These are phyloP conservation scores for Podosphaera xanthii DNA, from an alignment of 2,329 filamentous ascomycete genomes.

Conservation along the genomic window DNA sequence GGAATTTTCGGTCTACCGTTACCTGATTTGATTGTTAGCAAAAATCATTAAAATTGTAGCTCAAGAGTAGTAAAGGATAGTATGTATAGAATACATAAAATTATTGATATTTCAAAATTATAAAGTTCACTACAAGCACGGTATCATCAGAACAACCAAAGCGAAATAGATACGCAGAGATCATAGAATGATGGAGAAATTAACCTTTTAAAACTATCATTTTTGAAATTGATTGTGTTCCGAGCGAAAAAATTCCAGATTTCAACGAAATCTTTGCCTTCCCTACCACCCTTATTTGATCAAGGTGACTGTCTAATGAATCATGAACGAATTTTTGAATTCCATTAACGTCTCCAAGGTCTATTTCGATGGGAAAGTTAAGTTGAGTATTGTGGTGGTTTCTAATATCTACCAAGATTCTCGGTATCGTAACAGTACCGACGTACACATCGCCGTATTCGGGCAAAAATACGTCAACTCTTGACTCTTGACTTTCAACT, in stretches of 20 bases:
- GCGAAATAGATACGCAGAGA: constrained; percentile 30
- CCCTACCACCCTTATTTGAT: constrained; percentile 46
- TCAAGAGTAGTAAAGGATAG: neutral
- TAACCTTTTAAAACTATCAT: constrained; percentile 65
- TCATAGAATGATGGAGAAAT: constrained; percentile 42
- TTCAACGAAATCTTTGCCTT: constrained; percentile 51
- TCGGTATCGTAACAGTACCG: constrained; percentile 55
- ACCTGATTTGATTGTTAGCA: constrained; percentile 21
- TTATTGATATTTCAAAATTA: neutral
- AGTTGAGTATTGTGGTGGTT: constrained; percentile 57
- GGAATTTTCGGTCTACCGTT: constrained; percentile 56
- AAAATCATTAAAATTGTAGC: neutral
- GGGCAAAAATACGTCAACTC: constrained; percentile 57
- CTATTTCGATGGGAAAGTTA: constrained; percentile 56
- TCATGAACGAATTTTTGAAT: constrained; percentile 67
- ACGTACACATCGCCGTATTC: constrained; percentile 59
- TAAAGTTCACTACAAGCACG: constrained; percentile 2
- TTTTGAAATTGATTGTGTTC: constrained; percentile 53
- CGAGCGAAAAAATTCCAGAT: constrained; percentile 58
- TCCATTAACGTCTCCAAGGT: constrained; percentile 52
- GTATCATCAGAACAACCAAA: constrained; percentile 6
- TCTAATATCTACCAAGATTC: constrained; percentile 50
- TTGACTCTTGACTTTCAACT: constrained; percentile 49
- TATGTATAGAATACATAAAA: neutral
- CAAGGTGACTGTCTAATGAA: constrained; percentile 62